Base-by-base conservation (phyloP, 495 filamentous ascomycete genomes). In the Astrothelium macrocarpum region DNA sequence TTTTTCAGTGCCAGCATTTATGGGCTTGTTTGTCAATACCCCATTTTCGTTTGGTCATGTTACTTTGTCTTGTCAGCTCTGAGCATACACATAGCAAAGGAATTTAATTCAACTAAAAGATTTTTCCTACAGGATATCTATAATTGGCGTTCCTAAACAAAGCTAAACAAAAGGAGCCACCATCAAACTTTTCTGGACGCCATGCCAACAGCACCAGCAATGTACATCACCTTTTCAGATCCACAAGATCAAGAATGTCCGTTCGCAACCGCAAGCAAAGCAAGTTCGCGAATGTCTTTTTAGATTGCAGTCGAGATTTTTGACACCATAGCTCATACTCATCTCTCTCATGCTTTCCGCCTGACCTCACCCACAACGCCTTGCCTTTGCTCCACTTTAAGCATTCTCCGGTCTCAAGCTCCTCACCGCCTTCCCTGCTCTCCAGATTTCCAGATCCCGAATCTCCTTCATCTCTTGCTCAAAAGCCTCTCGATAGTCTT, bases 381-480 rank as follows among this genome's bases (percentile, higher is more conserved):
- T 23, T 39, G 46, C 34, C 14, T 12, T 49, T 53, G 14, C 36
- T 31, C 25, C 26, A 1, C 63, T 39, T 59, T 70, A 67, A 56
- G n/a, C 56, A 58, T 70, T 70, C 64, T 70, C 68, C 1, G 68
- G 68, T 56, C 68, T 64, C 66, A 70, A 42, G 59, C 68, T 68
- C 78, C 90, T 86, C 66, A 98, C 94, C 68, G 95, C 89, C 87
- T 97, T 97, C 75, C 94, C 94, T 64, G 95, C 94, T 69, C 88
- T 85, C 94, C 94, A 98, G 84, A 98, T 97, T 84, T 98, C 94
- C 76, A 97, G 79, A 71, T 90, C 84, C 69, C 90, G 85, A 80
- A 98, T 97, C 80, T 97, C 92, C 78, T 94, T 78, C 84, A 98
- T 85, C 86, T 98, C 94, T 73, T 87, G 81, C 85, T 96, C 90